A percentile compares a stretch with the other conserved stretches of the same genome.
phyloP scores from a whole-genome alignment of 805 yeast genomes.

The Zygosaccharomyces bailii region DNA sequence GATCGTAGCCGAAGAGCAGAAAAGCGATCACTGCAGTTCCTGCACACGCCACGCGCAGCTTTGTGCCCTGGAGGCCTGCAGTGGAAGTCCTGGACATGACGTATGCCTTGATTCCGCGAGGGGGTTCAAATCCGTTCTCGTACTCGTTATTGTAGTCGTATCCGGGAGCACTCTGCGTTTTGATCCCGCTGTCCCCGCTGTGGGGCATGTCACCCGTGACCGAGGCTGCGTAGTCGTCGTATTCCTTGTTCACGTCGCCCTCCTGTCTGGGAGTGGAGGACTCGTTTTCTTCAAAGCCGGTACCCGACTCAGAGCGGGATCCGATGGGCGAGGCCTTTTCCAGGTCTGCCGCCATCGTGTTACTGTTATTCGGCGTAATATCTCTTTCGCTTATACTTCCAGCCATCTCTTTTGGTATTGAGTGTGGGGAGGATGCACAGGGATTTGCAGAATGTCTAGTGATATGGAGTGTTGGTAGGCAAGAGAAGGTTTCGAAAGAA shows the following conservation, averaged over 20 bases:
- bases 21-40: conserved; percentile 61
- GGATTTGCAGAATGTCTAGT: too few species aligned
- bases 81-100: conserved; percentile 45
- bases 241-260: neutral
- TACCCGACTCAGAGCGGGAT: neutral
- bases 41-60: conserved; percentile 48
- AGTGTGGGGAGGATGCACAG: neutral
- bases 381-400: conserved; percentile 3
- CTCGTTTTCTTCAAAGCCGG: neutral
- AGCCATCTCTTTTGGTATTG: conserved; percentile 1
- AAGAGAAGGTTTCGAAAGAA: neutral
- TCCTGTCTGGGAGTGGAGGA: conserved; percentile 1
- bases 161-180: neutral
- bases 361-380: neutral
- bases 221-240: neutral
- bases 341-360: neutral
- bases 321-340: conserved; percentile 1
- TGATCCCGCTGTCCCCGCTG: conserved; percentile 1
- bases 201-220: neutral
- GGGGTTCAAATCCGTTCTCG: conserved; percentile 6
- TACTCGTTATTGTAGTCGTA: neutral
- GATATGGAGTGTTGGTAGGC: too few species aligned
- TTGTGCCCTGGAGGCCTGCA: conserved; percentile 54
- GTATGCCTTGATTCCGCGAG: conserved; percentile 4
- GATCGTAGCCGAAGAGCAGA: conserved; percentile 72